Base-by-base conservation (phyloP, 495 filamentous ascomycete species). In the Daldinia childiae region DNA sequence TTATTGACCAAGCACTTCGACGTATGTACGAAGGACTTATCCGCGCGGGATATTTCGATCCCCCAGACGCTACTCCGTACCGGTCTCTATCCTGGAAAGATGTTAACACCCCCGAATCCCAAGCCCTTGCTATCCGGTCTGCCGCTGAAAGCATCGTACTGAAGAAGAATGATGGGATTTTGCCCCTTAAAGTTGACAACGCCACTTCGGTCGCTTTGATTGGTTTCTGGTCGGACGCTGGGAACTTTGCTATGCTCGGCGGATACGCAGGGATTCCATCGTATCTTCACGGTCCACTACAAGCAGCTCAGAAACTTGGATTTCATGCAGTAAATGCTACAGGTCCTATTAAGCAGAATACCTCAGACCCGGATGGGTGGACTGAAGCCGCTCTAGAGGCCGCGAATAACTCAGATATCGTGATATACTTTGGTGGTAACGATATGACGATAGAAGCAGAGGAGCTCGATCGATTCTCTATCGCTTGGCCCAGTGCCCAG, bases 401-500 rank as follows among this genome's bases (percentile, higher is more conserved):
- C 3, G 82, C 84, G 0, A 65, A 73, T 12, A 65, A 78, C 1
- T 73, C 83, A 9, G 77, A 83, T 52, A 72, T 77, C 29, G 77
- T 85, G 56, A 57, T 84, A 59, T 84, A 80, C 64, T 80, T 82
- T 29, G 83, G 82, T 3, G 83, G 83, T 4, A 76, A 77, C 21
- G 82, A 85, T 50, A 80, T 71, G 50, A 72, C 71, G 2, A 70
- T 79, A 19, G 81, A 77, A 59, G 68, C 67, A 1, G 83, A 85
- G 54, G 75, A 71, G 26, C 73, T 76, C 39, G 83, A 85, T 60
- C 65, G 82, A 0, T 52, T 60, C n/a, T 68, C 64, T 39, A 82
- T 84, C 62, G 61, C 76, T 39, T 84, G 82, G 82, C 81, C 83
- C 0, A 71, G 63, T 7, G 75, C 73, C 6, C 82, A 85, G 65